Evolutionary conservation across 2,329 filamentous ascomycete genomes (phyloP).

Genomic region (Xylariaceae sp.): DNA sequence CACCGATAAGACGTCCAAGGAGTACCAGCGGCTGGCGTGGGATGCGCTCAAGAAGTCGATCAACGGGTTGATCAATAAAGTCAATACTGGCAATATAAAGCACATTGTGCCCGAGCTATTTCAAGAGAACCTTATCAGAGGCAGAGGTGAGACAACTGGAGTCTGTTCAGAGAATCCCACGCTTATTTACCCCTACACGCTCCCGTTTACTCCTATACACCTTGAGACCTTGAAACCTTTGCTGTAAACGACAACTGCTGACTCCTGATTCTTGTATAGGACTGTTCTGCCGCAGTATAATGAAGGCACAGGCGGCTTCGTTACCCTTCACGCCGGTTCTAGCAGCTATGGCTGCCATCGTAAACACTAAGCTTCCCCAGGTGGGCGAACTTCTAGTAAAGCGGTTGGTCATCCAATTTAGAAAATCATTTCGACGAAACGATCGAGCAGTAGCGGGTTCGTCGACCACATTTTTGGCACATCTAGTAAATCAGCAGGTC

Average conservation of each 20-base stretch:
- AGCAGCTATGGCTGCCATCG: constrained; percentile 92
- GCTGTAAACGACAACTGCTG: background rate
- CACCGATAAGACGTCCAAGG: constrained; percentile 93
- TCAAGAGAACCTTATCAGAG: constrained; percentile 89
- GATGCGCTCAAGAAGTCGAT: constrained; percentile 98
- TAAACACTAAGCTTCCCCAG: constrained; percentile 95
- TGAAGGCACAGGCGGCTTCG: constrained; percentile 97
- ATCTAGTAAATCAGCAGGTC: constrained; percentile 95
- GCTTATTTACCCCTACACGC: background rate
- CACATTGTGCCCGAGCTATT: constrained; percentile 96
- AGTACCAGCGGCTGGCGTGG: constrained; percentile 99
- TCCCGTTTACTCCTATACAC: background rate
- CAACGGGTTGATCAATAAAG: constrained; percentile 98
- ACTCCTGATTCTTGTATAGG: constrained; percentile 11
- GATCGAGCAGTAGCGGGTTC: constrained; percentile 96
- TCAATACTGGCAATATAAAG: constrained; percentile 98
- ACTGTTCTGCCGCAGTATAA: constrained; percentile 92
- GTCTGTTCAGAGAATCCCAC: background rate
- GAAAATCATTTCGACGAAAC: constrained; percentile 94
- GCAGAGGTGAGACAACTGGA: constrained; percentile 64
- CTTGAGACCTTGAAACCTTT: background rate
- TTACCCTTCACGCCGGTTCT: constrained; percentile 97
- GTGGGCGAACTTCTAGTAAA: constrained; percentile 91
- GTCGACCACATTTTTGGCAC: constrained; percentile 92
- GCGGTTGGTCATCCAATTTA: constrained; percentile 87